Evolutionary conservation across 2,329 filamentous ascomycete species (phyloP).

Genomic region (Cytospora paraplurivora): DNA sequence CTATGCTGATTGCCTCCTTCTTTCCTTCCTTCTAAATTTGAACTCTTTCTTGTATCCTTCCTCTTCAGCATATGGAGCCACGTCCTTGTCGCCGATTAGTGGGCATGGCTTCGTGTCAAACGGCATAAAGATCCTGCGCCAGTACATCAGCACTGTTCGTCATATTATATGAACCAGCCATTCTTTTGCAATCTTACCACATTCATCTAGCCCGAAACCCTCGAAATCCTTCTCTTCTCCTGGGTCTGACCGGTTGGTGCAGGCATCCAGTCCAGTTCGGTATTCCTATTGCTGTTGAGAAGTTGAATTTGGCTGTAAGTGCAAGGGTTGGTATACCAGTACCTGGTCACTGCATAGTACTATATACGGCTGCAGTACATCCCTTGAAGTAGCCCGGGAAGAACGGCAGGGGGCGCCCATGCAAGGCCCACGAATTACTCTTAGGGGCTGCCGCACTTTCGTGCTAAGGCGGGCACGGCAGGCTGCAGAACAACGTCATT

Average conservation of each 20-base stretch:
- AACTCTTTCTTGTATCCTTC: background rate
- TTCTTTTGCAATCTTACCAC: background rate
- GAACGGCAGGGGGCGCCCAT: background rate
- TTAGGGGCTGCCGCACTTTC: background rate
- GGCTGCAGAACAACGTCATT: slow-evolving; percentile 5
- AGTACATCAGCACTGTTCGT: background rate
- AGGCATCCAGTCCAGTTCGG: no score
- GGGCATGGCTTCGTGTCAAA: background rate
- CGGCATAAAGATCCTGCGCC: background rate
- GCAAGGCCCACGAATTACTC: background rate
- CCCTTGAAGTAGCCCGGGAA: no score
- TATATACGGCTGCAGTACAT: no score
- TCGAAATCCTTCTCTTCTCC: background rate
- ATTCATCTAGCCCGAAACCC: background rate
- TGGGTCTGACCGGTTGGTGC: no score
- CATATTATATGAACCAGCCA: background rate
- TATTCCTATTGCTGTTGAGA: background rate
- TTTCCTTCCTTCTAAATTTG: background rate
- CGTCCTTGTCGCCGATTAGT: background rate
- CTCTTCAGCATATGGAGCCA: background rate
- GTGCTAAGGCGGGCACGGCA: background rate
- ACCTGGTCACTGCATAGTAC: no score
- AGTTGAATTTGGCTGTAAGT: no score
- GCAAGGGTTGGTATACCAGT: no score
- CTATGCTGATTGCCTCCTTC: background rate